Percentiles rank a stretch among this genome's conserved stretches.
phyloP scores from a whole-genome alignment of 2,329 filamentous ascomycete species.

The Calonectria pseudoturangicola region DNA sequence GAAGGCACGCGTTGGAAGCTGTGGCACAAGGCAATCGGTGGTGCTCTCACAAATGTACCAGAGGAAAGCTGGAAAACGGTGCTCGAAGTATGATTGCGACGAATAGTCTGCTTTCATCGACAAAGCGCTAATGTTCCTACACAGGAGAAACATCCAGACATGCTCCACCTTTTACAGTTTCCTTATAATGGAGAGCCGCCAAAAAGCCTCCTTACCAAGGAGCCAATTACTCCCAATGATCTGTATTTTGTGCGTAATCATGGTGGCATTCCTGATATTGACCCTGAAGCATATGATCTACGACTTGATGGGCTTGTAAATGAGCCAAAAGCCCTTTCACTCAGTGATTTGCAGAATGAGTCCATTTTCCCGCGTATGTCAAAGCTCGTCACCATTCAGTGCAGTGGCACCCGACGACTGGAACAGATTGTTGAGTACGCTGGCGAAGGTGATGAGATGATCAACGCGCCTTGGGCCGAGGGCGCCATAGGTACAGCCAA shows the following conservation, averaged over 20 bases:
- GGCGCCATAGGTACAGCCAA: constrained; percentile 80
- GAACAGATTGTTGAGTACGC: constrained; percentile 81
- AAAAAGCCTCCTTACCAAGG: constrained; percentile 72
- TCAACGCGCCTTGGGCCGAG: constrained; percentile 75
- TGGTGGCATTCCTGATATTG: constrained; percentile 81
- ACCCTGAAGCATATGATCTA: constrained; percentile 72
- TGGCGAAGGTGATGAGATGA: constrained; percentile 79
- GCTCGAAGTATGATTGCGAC: constrained; percentile 54
- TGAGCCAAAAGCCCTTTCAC: constrained; percentile 72
- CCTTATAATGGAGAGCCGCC: constrained; percentile 79
- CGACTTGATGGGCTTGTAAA: constrained; percentile 77
- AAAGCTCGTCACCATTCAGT: constrained; percentile 79
- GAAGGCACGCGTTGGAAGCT: constrained; percentile 74
- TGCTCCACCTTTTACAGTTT: constrained; percentile 78
- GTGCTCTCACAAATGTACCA: constrained; percentile 66
- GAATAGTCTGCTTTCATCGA: no score
- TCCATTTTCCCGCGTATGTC: constrained; percentile 74
- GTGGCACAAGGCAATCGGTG: constrained; percentile 71
- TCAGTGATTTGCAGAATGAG: constrained; percentile 78
- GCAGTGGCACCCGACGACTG: constrained; percentile 80
- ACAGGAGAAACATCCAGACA: constrained; percentile 74
- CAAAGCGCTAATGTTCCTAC: neutral
- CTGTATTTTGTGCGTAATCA: constrained; percentile 82
- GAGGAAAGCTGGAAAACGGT: constrained; percentile 76
- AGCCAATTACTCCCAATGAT: constrained; percentile 75